A percentile compares a stretch with the other conserved stretches of the same genome.
These are phyloP conservation scores for Colletotrichum liaoningense DNA, from an alignment of 2,329 filamentous ascomycete species.

Conservation along the genomic window DNA sequence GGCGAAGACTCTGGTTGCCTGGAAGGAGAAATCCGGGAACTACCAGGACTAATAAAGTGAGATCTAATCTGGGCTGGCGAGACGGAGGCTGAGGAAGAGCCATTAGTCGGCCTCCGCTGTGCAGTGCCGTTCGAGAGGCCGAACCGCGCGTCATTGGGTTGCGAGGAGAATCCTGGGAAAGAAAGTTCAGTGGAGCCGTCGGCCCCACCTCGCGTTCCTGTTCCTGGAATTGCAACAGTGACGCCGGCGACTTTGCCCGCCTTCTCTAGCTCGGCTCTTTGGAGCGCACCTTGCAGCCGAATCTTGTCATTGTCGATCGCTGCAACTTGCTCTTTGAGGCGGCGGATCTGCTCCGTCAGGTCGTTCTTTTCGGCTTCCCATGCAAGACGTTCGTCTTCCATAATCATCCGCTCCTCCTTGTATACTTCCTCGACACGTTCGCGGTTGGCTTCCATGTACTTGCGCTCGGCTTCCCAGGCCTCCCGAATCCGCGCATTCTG, in stretches of 20 bases:
- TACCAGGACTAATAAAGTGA: slow-evolving; percentile 40
- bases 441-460: slow-evolving; percentile 64
- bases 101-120: slow-evolving; percentile 31
- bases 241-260: slow-evolving; percentile 37
- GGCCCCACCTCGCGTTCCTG: slow-evolving; percentile 29
- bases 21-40: slow-evolving; percentile 48
- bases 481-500: slow-evolving; percentile 58
- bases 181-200: slow-evolving; percentile 33
- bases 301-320: slow-evolving; percentile 51
- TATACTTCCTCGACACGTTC: slow-evolving; percentile 67
- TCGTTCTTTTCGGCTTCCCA: slow-evolving; percentile 59
- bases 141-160: slow-evolving; percentile 37
- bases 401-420: slow-evolving; percentile 63
- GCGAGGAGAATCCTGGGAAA: slow-evolving; percentile 40
- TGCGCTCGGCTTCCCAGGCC: slow-evolving; percentile 65
- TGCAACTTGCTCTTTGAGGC: slow-evolving; percentile 52
- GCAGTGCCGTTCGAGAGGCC: slow-evolving; percentile 32
- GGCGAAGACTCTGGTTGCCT: slow-evolving; percentile 49
- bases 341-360: slow-evolving; percentile 54
- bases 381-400: slow-evolving; percentile 61
- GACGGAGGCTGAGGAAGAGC: slow-evolving; percentile 36
- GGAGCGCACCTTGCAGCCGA: slow-evolving; percentile 31
- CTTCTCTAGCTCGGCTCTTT: slow-evolving; percentile 34
- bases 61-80: slow-evolving; percentile 35
- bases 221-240: slow-evolving; percentile 34